phyloP scores from a whole-genome alignment of 768 basidiomycete genomes.

The Rhodotorula diobovata region DNA sequence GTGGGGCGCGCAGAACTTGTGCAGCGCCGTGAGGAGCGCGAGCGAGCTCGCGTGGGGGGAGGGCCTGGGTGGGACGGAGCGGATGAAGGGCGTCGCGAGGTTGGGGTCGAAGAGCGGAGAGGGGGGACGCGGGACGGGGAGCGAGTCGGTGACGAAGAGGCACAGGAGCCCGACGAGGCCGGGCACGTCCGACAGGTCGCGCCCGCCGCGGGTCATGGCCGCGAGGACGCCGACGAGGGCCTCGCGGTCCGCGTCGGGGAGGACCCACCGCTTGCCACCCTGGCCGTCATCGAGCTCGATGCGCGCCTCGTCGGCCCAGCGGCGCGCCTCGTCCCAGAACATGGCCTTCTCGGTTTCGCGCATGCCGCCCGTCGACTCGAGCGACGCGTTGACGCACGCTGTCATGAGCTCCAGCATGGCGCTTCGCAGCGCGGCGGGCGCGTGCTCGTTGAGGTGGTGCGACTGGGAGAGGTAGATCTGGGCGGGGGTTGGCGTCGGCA shows the following conservation, averaged over 20 bases:
- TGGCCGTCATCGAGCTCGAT: constrained; percentile 28
- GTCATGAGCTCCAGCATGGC: constrained; percentile 31
- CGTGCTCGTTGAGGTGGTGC: constrained; percentile 18
- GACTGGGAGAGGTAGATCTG: constrained; percentile 38
- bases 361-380: constrained; percentile 34
- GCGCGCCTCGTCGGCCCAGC: constrained; percentile 36
- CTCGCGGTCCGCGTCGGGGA: constrained; percentile 31
- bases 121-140: constrained; percentile 28
- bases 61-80: constrained; percentile 22
- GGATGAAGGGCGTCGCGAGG: constrained; percentile 41
- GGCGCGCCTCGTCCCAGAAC: constrained; percentile 39
- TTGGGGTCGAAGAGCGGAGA: constrained; percentile 42
- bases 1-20: constrained; percentile 43
- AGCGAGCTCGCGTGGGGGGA: constrained; percentile 35
- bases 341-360: constrained; percentile 36
- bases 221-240: constrained; percentile 37
- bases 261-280: constrained; percentile 19
- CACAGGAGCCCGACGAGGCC: constrained; percentile 41
- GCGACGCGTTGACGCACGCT: constrained; percentile 32
- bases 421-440: constrained; percentile 10
- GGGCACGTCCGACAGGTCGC: constrained; percentile 40
- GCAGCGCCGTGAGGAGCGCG: constrained; percentile 41
- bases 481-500: constrained; percentile 24
- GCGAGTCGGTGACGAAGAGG: constrained; percentile 38
- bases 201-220: constrained; percentile 39